Evolutionary conservation across 768 basidiomycete species (phyloP), one percentile per base, ranked within the genome.

Genomic region (Tricholoma terreum): DNA sequence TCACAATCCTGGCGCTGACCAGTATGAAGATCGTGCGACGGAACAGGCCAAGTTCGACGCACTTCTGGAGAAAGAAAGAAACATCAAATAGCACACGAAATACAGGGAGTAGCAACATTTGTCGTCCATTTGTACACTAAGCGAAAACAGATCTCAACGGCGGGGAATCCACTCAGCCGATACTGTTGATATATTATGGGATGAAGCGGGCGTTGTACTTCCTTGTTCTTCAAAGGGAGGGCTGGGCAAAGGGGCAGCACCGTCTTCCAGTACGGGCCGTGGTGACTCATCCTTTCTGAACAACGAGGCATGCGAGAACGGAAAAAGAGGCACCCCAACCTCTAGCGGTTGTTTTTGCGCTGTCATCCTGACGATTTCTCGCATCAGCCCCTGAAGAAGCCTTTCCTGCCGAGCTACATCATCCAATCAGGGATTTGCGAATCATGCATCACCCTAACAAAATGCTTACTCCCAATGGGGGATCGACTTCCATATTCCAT

Each of bases 301-400:
- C 40, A 87, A 67, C 12, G 83, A 79, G 51, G 80, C 73, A 62
- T 84, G 84, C n/a, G 90, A 91, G 68, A 91, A 91, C 4, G 87
- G 88, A 74, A 88, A 92, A 42, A 91, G 76, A 10, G 90, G 90
- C 15, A 92, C 80, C 31, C 88, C 87, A 56, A 91, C 86, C 68
- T 90, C 85, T 33, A 92, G 77, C 15, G 91, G 90, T 61, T 85
- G 83, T 66, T 87, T 86, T 69, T 92, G 90, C 11, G 80, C 84
- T 15, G 92, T 93, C 78, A 91, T 83, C 55, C 86, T 80, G 33
- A 93, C 84, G 58, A 93, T 92, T 66, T 92, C 92, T 46, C 83
- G 77, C 91, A 93, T 92, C 35, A 92, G 77, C 3, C 87, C 89
- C 65, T 92, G 91, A 14, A 94, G 75, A 19, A 94, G 74, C 60